Evolutionary conservation across 441 rosid species (phyloP).

Genomic region (Bruguiera hainesii): DNA sequence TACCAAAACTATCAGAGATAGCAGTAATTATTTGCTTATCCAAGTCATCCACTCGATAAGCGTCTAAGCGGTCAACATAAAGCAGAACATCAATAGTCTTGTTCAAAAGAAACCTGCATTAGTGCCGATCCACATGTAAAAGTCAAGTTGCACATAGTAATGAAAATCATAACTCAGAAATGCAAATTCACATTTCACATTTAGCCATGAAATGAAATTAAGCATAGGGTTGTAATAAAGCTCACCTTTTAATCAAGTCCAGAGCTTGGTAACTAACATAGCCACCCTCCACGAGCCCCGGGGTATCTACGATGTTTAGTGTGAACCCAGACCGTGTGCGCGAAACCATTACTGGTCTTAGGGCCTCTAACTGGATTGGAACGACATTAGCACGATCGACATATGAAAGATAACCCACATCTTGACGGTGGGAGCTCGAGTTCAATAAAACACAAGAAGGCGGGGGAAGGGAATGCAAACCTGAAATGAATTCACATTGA

Average conservation of each 20-base stretch:
- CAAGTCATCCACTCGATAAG: slow-evolving; percentile 94
- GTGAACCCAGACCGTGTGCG: slow-evolving; percentile 78
- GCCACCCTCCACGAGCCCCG: slow-evolving; percentile 96
- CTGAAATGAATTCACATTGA: slow-evolving; percentile 84
- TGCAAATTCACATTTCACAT: background rate
- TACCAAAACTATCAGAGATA: slow-evolving; percentile 74
- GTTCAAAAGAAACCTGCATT: slow-evolving; percentile 79
- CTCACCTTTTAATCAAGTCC: slow-evolving; percentile 79
- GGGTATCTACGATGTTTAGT: slow-evolving; percentile 77
- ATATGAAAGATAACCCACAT: slow-evolving; percentile 1
- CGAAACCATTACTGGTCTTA: slow-evolving; percentile 86
- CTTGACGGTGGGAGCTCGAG: background rate
- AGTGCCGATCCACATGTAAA: slow-evolving; percentile 9
- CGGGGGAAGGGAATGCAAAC: slow-evolving; percentile 26
- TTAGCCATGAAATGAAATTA: background rate
- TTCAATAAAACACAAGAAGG: background rate
- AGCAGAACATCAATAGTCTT: slow-evolving; percentile 81
- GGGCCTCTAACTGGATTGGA: slow-evolving; percentile 59
- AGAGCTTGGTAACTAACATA: slow-evolving; percentile 88
- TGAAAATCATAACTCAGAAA: background rate
- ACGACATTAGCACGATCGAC: background rate
- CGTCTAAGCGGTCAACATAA: slow-evolving; percentile 85
- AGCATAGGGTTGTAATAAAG: slow-evolving; percentile 7
- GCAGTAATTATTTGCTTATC: slow-evolving; percentile 78
- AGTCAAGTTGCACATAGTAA: background rate